phyloP scores from a whole-genome alignment of 2,329 filamentous ascomycete genomes.

The Cercospora sojina region DNA sequence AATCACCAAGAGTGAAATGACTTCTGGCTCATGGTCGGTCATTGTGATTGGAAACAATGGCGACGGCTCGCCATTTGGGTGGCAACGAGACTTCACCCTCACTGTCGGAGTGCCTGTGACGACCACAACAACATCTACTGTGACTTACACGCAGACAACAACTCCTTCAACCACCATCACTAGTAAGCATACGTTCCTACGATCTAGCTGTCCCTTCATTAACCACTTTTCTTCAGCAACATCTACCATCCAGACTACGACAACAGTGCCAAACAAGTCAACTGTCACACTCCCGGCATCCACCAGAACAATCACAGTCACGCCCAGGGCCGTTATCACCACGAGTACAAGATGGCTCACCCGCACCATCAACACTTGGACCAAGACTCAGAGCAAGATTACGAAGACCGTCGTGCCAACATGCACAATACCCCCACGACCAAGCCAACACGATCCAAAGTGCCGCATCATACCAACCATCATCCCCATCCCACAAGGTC shows the following conservation, averaged over 20 bases:
- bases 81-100: conserved; percentile 45
- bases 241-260: conserved; percentile 21
- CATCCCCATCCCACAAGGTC: conserved; percentile 20
- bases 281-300: conserved; percentile 34
- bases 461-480: conserved; percentile 32
- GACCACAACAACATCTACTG: conserved; percentile 22
- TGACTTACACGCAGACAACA: conserved; percentile 23
- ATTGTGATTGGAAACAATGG: conserved; percentile 47
- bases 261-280: conserved; percentile 28
- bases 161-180: conserved; percentile 20
- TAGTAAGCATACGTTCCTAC: conserved; percentile 5
- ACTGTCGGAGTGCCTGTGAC: conserved; percentile 36
- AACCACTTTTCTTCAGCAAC: conserved; percentile 6
- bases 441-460: conserved; percentile 9
- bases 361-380: conserved; percentile 35
- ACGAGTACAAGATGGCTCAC: conserved; percentile 27
- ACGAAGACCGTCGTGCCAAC: conserved; percentile 40
- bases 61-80: conserved; percentile 46
- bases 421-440: conserved; percentile 33
- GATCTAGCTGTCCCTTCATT: not conserved
- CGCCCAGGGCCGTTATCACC: conserved; percentile 22
- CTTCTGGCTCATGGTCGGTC: conserved; percentile 47
- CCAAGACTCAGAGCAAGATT: conserved; percentile 21
- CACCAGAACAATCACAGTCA: conserved; percentile 29
- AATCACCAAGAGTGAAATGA: conserved; percentile 45